Base-by-base conservation (phyloP, 371 early-diverging fungal genomes). In the Phascolomyces articulosus region DNA sequence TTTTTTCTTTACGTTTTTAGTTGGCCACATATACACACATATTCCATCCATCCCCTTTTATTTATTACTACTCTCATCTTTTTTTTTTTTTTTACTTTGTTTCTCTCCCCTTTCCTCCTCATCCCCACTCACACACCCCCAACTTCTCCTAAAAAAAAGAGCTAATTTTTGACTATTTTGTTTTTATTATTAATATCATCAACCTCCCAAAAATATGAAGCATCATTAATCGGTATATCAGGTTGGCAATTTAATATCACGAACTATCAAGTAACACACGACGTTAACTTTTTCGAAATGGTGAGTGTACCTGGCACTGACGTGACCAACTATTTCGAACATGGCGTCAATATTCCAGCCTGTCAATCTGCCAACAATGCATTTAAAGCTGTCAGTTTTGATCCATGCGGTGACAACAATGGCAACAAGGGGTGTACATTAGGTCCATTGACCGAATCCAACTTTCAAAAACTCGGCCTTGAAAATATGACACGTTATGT, bases 301-400 rank as follows among this genome's bases (percentile, higher is more conserved):
- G 67, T 64, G 13, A 16, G 55, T 13, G 67, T 75, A 3, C 75
- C 83, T 11, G 89, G 87, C 18, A 68, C 78, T 44, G 89, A 88
- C 67, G 65, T 87, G 56, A 88, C 86, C 48, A 75, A 80, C 51
- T 70, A 72, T 40, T 86, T 87, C 38, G 29, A 54, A 18, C 77
- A 66, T 55, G 71, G 67, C 51, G 24, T 24, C 3, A 38, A 59
- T 11, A 23, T 74, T 8, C 55, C 65, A 0, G 61, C 58, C 24
- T 83, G 83, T 59, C 28, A 29, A 4, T 53, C 67, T 11, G 63
- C 65, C 13, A 64, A 65, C 55, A 65, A 62, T 55, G 7, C 57
- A 8, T 79, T 77, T 63, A 74, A 74, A 7, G 87, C 87, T 3
- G 69, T 74, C 9, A 61, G 61, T 0, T 80, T 73, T 48, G 55